Conservation (phyloP, 2,329 filamentous ascomycete genomes). For the Penicillium sp. region DNA sequence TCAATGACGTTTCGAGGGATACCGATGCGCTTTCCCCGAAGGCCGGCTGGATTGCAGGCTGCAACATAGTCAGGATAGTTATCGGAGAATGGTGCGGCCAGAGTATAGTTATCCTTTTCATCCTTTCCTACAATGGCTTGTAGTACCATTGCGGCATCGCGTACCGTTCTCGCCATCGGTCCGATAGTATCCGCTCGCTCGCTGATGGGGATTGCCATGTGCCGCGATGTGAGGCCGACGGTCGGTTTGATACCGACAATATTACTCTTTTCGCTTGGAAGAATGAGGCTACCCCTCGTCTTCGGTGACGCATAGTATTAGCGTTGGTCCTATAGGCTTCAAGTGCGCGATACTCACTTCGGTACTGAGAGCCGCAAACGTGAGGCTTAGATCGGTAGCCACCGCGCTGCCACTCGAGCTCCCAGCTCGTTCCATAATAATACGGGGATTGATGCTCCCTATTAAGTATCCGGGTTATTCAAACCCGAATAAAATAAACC, state of each 20-base stretch:
- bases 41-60: constrained; percentile 59
- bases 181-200: constrained; percentile 62
- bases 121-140: constrained; percentile 64
- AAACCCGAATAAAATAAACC: neutral
- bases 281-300: constrained; percentile 68
- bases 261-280: constrained; percentile 61
- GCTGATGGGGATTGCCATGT: constrained; percentile 68
- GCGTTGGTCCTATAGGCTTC: neutral
- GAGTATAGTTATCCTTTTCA: constrained; percentile 61
- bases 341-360: constrained; percentile 45
- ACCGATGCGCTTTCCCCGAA: constrained; percentile 66
- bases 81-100: constrained; percentile 59
- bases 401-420: constrained; percentile 68
- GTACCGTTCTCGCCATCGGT: constrained; percentile 63
- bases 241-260: constrained; percentile 72
- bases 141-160: constrained; percentile 62
- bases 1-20: constrained; percentile 65
- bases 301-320: constrained; percentile 10
- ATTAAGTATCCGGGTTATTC: neutral
- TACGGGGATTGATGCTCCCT: neutral
- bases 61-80: constrained; percentile 64
- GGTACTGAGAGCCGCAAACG: constrained; percentile 63
- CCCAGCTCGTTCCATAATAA: constrained; percentile 29
- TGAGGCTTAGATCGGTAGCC: constrained; percentile 62
- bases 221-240: constrained; percentile 64